phyloP scores from a whole-genome alignment of 2,329 filamentous ascomycete genomes.

The Fusarium duplospermum region DNA sequence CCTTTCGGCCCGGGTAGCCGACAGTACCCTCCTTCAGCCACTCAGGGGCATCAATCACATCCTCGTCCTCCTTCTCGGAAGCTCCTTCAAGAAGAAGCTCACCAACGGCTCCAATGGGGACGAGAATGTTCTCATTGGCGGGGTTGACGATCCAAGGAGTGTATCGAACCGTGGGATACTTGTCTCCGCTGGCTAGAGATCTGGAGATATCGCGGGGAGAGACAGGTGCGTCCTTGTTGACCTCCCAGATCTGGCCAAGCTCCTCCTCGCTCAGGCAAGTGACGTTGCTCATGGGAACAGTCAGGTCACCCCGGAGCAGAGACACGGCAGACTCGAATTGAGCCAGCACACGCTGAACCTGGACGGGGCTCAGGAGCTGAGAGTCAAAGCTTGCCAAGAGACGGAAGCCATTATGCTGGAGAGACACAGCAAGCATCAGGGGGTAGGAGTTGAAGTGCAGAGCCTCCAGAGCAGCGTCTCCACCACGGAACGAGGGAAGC shows the following conservation, averaged over 20 bases:
- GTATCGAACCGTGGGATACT: constrained; percentile 33
- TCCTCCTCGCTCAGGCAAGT: constrained; percentile 52
- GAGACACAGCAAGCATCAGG: constrained; percentile 71
- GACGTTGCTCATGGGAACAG: constrained; percentile 49
- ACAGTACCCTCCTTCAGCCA: constrained; percentile 37
- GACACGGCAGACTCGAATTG: constrained; percentile 63
- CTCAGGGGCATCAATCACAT: constrained; percentile 28
- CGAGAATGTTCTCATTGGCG: constrained; percentile 37
- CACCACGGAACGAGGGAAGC: constrained; percentile 59
- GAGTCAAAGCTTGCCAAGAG: constrained; percentile 73
- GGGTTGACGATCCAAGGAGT: constrained; percentile 47
- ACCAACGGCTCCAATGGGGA: constrained; percentile 47
- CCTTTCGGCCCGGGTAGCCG: constrained; percentile 31
- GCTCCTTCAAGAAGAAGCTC: constrained; percentile 54
- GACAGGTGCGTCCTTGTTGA: constrained; percentile 41
- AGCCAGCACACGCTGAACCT: constrained; percentile 64
- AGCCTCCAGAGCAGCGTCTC: constrained; percentile 67
- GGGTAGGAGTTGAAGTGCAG: constrained; percentile 68
- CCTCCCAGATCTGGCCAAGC: constrained; percentile 48
- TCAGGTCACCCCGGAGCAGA: constrained; percentile 56
- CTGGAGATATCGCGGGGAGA: constrained; percentile 24
- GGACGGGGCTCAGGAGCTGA: constrained; percentile 60
- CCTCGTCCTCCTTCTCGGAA: not conserved
- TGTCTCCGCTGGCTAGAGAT: constrained; percentile 33
- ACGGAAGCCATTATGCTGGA: constrained; percentile 64